A percentile compares a stretch with the other conserved stretches of the same genome.
Evolutionary conservation across 441 rosid species (phyloP).

Genomic region (Bruguiera hainesii): DNA sequence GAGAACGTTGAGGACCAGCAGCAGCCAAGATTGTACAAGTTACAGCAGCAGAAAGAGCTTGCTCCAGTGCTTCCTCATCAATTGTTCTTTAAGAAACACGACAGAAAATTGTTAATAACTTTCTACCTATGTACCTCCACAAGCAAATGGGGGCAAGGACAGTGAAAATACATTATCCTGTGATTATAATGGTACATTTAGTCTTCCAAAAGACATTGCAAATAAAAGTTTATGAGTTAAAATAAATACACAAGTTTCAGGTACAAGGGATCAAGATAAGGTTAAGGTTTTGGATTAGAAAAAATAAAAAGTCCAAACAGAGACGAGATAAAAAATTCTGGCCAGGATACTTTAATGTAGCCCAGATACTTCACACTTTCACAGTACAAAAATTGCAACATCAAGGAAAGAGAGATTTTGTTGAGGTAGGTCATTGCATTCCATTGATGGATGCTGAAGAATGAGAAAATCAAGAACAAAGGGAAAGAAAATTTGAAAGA

Average conservation of each 20-base stretch:
- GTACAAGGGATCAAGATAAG: too few species aligned
- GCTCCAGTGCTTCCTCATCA: conserved; percentile 92
- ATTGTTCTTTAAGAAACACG: conserved; percentile 55
- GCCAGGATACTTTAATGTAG: background rate
- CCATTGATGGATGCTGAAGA: background rate
- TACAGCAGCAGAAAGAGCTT: conserved; percentile 93
- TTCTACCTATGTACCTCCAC: background rate
- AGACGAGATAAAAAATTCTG: background rate
- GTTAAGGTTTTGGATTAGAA: too few species aligned
- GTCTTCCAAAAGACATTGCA: background rate
- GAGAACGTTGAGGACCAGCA: conserved; percentile 98
- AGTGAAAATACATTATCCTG: background rate
- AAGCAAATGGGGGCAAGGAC: background rate
- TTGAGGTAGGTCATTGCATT: background rate
- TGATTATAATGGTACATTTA: background rate
- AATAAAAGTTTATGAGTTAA: background rate
- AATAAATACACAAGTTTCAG: too few species aligned
- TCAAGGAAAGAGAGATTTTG: background rate
- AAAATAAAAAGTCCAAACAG: too few species aligned
- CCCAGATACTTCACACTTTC: background rate
- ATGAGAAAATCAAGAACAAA: background rate
- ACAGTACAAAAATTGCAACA: background rate
- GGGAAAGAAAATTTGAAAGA: background rate
- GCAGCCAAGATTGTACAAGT: conserved; percentile 98
- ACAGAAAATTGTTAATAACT: background rate